phyloP scores from a whole-genome alignment of 805 yeast genomes.

The Saturnispora halmiae region DNA sequence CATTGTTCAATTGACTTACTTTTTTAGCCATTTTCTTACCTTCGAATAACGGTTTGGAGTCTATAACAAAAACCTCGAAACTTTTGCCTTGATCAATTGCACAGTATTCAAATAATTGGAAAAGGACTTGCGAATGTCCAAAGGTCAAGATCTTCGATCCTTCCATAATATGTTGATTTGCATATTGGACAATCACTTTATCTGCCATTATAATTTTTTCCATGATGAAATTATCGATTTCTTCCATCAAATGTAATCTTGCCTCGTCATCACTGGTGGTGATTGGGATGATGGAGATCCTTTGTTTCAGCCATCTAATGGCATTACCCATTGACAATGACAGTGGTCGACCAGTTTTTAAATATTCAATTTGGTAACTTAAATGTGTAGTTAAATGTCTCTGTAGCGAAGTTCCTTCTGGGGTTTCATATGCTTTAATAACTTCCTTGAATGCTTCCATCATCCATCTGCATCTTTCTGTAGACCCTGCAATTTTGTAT shows the following conservation, averaged over 20 bases:
- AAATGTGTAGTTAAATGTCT: constrained; percentile 83
- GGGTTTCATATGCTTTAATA: constrained; percentile 73
- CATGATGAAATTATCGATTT: constrained; percentile 70
- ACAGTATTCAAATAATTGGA: constrained; percentile 63
- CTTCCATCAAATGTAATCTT: constrained; percentile 49
- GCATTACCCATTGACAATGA: constrained; percentile 96
- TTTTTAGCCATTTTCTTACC: constrained; percentile 70
- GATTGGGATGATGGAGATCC: constrained; percentile 72
- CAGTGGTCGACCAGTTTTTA: constrained; percentile 84
- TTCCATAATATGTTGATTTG: constrained; percentile 64
- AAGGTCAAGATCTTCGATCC: constrained; percentile 78
- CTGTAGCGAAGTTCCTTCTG: constrained; percentile 73
- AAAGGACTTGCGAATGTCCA: constrained; percentile 81
- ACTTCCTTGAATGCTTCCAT: constrained; percentile 74
- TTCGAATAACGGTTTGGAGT: constrained; percentile 89
- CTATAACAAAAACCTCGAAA: constrained; percentile 79
- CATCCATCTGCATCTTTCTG: constrained; percentile 77
- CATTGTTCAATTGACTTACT: constrained; percentile 44
- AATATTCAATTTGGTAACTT: constrained; percentile 85
- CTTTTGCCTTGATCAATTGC: constrained; percentile 48
- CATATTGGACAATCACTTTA: constrained; percentile 70
- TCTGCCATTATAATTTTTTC: constrained; percentile 83
- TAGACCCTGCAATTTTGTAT: constrained; percentile 83
- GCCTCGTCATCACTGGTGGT: constrained; percentile 63
- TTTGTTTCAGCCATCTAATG: constrained; percentile 93